Conservation (phyloP, 2,329 filamentous ascomycete genomes). For the Hortaea sp. region DNA sequence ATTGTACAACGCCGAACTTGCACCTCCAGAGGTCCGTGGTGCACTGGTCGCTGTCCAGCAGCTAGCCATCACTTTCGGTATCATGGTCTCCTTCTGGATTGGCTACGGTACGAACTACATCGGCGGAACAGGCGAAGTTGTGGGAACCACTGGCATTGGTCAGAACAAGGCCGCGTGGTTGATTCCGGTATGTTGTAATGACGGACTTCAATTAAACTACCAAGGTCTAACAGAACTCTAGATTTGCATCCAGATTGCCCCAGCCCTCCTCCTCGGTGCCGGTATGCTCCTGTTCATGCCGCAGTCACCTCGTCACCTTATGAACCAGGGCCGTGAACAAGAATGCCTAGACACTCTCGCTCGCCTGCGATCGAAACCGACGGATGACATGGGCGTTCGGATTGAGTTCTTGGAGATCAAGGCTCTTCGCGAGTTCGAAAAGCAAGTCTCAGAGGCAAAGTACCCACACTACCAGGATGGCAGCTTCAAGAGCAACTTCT, state of each 20-base stretch:
- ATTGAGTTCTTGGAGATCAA: conserved; percentile 76
- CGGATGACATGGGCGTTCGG: conserved; percentile 56
- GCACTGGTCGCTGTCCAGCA: conserved; percentile 57
- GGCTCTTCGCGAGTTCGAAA: conserved; percentile 65
- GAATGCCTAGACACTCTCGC: conserved; percentile 56
- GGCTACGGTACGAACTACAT: conserved; percentile 34
- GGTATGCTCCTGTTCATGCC: conserved; percentile 72
- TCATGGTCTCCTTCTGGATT: conserved; percentile 43
- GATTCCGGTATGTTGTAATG: conserved; percentile 37
- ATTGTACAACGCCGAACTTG: conserved; percentile 37
- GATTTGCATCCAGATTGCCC: conserved; percentile 55
- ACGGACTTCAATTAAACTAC: too few species aligned
- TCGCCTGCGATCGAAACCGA: conserved; percentile 48
- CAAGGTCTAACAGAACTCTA: conserved; percentile 20
- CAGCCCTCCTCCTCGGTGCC: conserved; percentile 53
- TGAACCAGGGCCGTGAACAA: conserved; percentile 56
- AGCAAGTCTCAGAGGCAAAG: conserved; percentile 52
- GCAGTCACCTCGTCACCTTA: conserved; percentile 64
- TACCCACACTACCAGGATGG: conserved; percentile 45
- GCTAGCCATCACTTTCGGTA: conserved; percentile 48
- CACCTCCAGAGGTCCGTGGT: conserved; percentile 55
- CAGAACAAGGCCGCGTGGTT: conserved; percentile 66
- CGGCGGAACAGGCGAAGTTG: conserved; percentile 40
- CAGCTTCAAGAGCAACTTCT: conserved; percentile 12
- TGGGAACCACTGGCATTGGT: conserved; percentile 42